Evolutionary conservation across 129 eudicot genomes (phyloP).

Genomic region (Lactuca sativa): DNA sequence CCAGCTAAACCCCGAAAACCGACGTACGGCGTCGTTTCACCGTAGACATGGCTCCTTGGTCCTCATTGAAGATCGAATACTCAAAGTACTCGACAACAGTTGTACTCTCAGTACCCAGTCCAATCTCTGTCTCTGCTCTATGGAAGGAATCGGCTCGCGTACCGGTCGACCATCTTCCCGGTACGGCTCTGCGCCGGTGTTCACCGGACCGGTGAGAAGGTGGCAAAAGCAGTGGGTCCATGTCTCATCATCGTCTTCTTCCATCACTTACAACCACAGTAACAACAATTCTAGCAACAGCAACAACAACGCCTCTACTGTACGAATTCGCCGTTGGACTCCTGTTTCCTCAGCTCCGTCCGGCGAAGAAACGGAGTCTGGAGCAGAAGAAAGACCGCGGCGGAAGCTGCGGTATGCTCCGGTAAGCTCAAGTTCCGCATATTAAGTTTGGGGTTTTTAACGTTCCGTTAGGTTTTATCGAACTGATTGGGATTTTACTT

Average conservation of each 20-base stretch:
- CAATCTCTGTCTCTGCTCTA: conserved; percentile 11
- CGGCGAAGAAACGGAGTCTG: conserved; percentile 24
- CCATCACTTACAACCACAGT: conserved; percentile 12
- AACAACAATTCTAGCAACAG: conserved; percentile 14
- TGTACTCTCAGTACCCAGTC: conserved; percentile 16
- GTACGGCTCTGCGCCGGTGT: conserved; percentile 57
- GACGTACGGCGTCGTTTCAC: conserved; percentile 19
- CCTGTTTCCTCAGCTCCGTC: conserved; percentile 32
- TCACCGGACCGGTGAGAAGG: conserved; percentile 71
- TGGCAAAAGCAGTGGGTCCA: conserved; percentile 85
- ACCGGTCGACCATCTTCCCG: conserved; percentile 67
- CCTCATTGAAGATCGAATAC: conserved; percentile 10
- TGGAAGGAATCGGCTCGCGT: conserved; percentile 69
- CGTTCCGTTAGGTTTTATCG: conserved; percentile 7
- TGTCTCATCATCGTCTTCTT: conserved; percentile 33
- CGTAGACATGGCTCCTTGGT: conserved; percentile 12
- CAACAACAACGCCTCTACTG: conserved; percentile 27
- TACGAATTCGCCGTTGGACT: conserved; percentile 60
- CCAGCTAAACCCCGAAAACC: conserved; percentile 11
- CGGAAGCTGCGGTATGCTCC: conserved; percentile 67
- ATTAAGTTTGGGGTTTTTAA: conserved; percentile 13
- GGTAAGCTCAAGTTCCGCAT: conserved; percentile 27
- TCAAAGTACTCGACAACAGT: conserved; percentile 11
- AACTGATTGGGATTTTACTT: not conserved
- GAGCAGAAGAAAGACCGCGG: conserved; percentile 34